These are phyloP conservation scores for Nadsonia starkeyi-henricii DNA, from an alignment of 1,139 yeast species.

Conservation along the genomic window DNA sequence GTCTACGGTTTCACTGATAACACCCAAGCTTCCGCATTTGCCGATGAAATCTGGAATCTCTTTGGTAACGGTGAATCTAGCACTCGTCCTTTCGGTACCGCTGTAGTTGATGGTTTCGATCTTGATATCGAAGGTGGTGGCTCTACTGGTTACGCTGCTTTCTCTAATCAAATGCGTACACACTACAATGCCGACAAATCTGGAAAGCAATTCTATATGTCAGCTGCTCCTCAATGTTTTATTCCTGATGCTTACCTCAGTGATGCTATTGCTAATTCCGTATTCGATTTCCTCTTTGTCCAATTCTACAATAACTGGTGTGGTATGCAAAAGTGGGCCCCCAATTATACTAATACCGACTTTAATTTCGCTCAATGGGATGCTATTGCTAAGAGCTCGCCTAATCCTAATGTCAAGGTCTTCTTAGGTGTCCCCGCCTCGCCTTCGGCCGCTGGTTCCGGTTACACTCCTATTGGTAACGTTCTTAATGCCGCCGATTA, in stretches of 20 bases:
- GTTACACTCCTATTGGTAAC: constrained; percentile 27
- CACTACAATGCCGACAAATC: constrained; percentile 33
- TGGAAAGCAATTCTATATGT: constrained; percentile 47
- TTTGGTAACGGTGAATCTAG: constrained; percentile 54
- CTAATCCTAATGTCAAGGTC: constrained; percentile 42
- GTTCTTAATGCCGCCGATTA: constrained; percentile 12
- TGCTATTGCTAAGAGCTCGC: constrained; percentile 46
- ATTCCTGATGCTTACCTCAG: constrained; percentile 81
- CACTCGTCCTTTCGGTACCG: constrained; percentile 59
- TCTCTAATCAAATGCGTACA: constrained; percentile 38
- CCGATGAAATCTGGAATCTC: constrained; percentile 63
- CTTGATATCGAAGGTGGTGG: constrained; percentile 50
- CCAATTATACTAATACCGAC: constrained; percentile 15
- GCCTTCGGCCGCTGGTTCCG: constrained; percentile 50
- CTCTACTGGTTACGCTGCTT: constrained; percentile 38
- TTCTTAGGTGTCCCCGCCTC: constrained; percentile 66
- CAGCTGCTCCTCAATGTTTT: constrained; percentile 94
- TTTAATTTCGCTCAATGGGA: constrained; percentile 84
- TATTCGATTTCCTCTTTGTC: constrained; percentile 72
- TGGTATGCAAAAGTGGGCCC: constrained; percentile 19
- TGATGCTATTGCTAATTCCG: constrained; percentile 42
- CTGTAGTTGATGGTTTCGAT: constrained; percentile 57
- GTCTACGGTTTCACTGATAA: constrained; percentile 56
- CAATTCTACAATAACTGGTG: constrained; percentile 92
- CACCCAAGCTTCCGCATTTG: constrained; percentile 49